phyloP scores from a whole-genome alignment of 208 protist species.

The Blechomonas ayalai region DNA sequence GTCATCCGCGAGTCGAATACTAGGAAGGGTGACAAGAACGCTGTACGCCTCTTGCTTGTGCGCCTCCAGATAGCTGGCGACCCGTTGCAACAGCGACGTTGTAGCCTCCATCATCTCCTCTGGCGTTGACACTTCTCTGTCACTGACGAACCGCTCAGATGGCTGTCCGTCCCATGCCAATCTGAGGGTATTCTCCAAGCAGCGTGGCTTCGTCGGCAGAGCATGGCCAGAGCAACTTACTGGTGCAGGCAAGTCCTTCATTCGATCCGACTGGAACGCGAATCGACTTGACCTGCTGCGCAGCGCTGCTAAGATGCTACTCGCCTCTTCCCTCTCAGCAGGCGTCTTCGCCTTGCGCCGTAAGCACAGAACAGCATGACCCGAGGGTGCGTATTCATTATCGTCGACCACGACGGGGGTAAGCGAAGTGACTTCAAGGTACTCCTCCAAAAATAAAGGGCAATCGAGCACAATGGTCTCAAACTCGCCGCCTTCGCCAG shows the following conservation, averaged over 20 bases:
- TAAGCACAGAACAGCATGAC: constrained; percentile 48
- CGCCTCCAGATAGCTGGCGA: constrained; percentile 2
- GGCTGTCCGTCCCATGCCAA: constrained; percentile 11
- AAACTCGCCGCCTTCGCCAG: constrained; percentile 99
- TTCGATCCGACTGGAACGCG: constrained; percentile 30
- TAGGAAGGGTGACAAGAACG: constrained; percentile 13
- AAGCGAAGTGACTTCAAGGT: constrained; percentile 25
- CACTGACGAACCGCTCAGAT: constrained; percentile 1
- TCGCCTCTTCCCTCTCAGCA: constrained; percentile 21
- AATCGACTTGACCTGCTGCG: too few relatives aligned
- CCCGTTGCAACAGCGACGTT: constrained; percentile 1
- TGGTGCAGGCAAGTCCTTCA: constrained; percentile 12
- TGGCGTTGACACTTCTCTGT: not conserved
- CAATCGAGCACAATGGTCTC: constrained; percentile 98
- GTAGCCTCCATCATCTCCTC: not conserved
- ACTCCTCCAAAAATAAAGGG: constrained; percentile 73
- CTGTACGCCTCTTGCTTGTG: constrained; percentile 6
- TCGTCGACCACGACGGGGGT: constrained; percentile 68
- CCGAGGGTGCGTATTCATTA: constrained; percentile 71
- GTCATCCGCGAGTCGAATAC: not conserved
- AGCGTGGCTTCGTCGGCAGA: too few relatives aligned
- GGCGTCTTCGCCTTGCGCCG: constrained; percentile 25
- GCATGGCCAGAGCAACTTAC: not conserved
- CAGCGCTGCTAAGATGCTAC: too few relatives aligned
- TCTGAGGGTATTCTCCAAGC: too few relatives aligned